Conservation (phyloP, 345 rosid genomes). For the Camelina hispida region DNA sequence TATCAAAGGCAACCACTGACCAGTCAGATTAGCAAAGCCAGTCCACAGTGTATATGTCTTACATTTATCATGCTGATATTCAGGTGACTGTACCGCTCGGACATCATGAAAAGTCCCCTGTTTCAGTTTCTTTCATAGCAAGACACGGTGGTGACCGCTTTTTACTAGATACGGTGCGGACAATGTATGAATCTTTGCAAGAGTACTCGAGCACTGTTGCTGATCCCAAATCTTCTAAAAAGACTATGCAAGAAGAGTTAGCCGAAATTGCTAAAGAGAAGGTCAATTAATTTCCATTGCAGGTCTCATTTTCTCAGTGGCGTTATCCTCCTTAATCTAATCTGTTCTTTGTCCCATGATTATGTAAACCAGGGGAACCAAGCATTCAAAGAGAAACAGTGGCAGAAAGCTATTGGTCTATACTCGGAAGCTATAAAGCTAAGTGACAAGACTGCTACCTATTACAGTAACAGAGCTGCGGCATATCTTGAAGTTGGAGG, state of each 20-base stretch:
- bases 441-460: constrained; percentile 77
- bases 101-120: constrained; percentile 68
- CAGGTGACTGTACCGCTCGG: constrained; percentile 85
- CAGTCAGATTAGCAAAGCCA: constrained; percentile 11
- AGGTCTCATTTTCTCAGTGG: background rate
- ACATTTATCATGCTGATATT: constrained; percentile 31
- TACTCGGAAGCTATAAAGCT: constrained; percentile 94
- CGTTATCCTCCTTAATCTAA: constrained; percentile 13
- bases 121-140: constrained; percentile 82
- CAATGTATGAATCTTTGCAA: constrained; percentile 70
- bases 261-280: constrained; percentile 96
- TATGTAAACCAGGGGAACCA: constrained; percentile 72
- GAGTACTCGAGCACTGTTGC: constrained; percentile 60
- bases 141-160: constrained; percentile 90
- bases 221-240: constrained; percentile 54
- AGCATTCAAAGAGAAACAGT: constrained; percentile 86
- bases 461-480: constrained; percentile 96
- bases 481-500: constrained; percentile 84
- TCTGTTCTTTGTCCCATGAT: constrained; percentile 2
- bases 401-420: constrained; percentile 80
- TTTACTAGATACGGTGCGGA: constrained; percentile 74
- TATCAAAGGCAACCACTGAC: constrained; percentile 3
- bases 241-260: constrained; percentile 52
- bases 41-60: constrained; percentile 10
- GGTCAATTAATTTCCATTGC: constrained; percentile 53